Evolutionary conservation across 441 rosid genomes (phyloP).

Genomic region (Bocquillonia castaneifolia): DNA sequence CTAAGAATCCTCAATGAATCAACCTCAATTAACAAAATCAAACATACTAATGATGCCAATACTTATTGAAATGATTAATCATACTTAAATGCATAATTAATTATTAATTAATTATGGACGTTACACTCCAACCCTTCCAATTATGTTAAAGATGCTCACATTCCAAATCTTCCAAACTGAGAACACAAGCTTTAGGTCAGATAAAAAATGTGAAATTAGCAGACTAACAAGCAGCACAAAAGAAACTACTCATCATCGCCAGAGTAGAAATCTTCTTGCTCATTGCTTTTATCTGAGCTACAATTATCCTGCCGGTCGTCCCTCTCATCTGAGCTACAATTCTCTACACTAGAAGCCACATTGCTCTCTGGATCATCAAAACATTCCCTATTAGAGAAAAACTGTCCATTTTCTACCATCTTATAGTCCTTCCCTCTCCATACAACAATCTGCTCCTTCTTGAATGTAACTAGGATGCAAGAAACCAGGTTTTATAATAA

Average conservation of each 20-base stretch:
- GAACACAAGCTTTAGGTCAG: neutral
- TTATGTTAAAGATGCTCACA: neutral
- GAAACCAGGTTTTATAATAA: constrained; percentile 68
- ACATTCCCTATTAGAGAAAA: constrained; percentile 28
- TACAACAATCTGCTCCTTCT: constrained; percentile 80
- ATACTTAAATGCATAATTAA: no score
- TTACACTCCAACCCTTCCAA: no score
- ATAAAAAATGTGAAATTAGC: neutral
- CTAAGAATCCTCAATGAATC: no score
- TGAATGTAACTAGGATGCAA: constrained; percentile 76
- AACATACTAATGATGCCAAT: no score
- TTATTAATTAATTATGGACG: no score
- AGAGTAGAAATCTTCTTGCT: constrained; percentile 14
- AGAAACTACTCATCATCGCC: constrained; percentile 7
- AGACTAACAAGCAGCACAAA: neutral
- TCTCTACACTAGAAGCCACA: constrained; percentile 11
- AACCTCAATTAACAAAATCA: no score
- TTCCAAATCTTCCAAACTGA: constrained; percentile 2
- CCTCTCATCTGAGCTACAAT: constrained; percentile 14
- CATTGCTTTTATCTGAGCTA: constrained; percentile 20
- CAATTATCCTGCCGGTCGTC: no score
- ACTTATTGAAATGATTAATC: no score
- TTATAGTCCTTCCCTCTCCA: constrained; percentile 73
- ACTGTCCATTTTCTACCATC: constrained; percentile 40
- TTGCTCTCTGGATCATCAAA: constrained; percentile 29